Conservation (phyloP, 495 filamentous ascomycete genomes). For the Lentithecium fluviatile region DNA sequence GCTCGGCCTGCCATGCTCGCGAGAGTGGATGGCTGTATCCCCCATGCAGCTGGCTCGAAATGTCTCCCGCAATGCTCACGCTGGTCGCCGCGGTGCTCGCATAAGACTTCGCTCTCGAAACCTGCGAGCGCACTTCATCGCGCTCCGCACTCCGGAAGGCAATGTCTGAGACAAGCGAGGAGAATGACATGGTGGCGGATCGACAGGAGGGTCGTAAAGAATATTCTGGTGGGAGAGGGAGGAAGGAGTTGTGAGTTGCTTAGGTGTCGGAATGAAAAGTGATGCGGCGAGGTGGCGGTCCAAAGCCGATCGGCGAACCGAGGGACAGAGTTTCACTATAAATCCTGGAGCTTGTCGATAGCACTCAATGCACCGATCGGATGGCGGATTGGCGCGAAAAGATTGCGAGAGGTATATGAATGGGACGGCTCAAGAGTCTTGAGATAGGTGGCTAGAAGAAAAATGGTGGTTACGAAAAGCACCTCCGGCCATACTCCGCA, state of each 20-base stretch:
- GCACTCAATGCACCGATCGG: no score
- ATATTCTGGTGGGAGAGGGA: not conserved
- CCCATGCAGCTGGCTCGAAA: conserved; percentile 90
- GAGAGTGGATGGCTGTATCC: conserved; percentile 92
- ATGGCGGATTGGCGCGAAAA: no score
- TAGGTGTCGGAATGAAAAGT: no score
- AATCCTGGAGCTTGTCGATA: no score
- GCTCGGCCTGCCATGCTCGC: conserved; percentile 91
- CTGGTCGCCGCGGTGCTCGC: conserved; percentile 88
- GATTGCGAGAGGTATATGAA: no score
- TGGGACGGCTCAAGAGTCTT: no score
- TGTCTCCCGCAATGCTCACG: conserved; percentile 88
- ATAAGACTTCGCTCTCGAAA: conserved; percentile 75
- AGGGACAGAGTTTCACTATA: no score
- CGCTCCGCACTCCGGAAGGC: conserved; percentile 64
- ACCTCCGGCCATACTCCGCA: no score
- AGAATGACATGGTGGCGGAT: conserved; percentile 74
- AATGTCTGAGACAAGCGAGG: conserved; percentile 82
- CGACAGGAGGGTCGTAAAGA: not conserved
- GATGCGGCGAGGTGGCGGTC: no score
- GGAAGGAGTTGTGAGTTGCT: not conserved
- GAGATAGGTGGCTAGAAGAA: no score
- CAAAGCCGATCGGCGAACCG: no score
- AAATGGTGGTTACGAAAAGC: no score
- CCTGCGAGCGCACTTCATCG: conserved; percentile 62